Evolutionary conservation across 768 basidiomycete genomes (phyloP).

Genomic region (Calvatia gigantea): DNA sequence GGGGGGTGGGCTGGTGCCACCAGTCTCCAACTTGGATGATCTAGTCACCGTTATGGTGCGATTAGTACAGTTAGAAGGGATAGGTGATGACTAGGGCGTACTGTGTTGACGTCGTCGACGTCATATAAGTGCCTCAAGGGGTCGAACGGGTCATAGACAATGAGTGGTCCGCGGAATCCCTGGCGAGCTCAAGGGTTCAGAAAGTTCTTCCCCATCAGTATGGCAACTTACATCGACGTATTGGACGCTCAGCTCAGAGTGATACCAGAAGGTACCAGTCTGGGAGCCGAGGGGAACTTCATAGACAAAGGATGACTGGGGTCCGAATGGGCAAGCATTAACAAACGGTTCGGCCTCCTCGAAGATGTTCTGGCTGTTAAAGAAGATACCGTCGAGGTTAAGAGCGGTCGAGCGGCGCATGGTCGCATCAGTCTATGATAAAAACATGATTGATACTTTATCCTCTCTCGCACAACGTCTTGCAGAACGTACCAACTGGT

Average conservation of each 20-base stretch:
- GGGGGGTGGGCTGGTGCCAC: conserved; percentile 29
- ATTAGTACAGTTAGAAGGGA: no score
- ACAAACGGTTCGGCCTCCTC: conserved; percentile 26
- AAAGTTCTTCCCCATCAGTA: conserved; percentile 17
- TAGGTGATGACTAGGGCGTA: neutral
- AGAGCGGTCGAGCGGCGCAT: conserved; percentile 30
- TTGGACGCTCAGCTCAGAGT: conserved; percentile 25
- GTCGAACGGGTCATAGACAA: conserved; percentile 29
- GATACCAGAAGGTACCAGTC: conserved; percentile 32
- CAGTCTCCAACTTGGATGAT: conserved; percentile 34
- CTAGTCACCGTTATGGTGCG: conserved; percentile 7
- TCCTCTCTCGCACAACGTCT: no score
- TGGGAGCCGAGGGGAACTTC: conserved; percentile 22
- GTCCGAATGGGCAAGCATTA: conserved; percentile 28
- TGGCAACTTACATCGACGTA: conserved; percentile 28
- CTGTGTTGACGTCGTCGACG: neutral
- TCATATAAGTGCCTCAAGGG: conserved; percentile 19
- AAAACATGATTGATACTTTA: neutral
- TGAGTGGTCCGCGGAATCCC: conserved; percentile 38
- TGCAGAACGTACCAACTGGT: conserved; percentile 30
- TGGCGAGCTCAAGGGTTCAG: conserved; percentile 18
- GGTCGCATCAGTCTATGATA: conserved; percentile 29
- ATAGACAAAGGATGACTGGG: conserved; percentile 25
- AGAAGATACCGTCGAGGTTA: conserved; percentile 21
- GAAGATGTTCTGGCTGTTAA: conserved; percentile 17